phyloP scores from a whole-genome alignment of 495 filamentous ascomycete species.

The Neurospora cerealis region DNA sequence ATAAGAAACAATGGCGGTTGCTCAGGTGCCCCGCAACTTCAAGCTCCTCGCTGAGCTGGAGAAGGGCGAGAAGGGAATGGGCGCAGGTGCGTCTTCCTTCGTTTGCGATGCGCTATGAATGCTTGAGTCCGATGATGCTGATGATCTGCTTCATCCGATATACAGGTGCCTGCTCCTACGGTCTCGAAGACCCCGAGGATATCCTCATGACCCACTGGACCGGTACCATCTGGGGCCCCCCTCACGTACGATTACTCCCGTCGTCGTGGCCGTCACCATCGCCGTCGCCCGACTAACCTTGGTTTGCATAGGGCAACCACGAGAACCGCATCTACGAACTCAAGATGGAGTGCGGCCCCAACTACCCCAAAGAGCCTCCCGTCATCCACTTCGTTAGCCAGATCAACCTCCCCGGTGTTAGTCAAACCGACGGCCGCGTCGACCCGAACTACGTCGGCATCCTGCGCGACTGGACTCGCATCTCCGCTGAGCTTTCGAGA shows the following conservation, averaged over 20 bases:
- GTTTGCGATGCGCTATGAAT: background rate
- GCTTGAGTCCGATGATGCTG: background rate
- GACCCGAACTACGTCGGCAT: slow-evolving; percentile 75
- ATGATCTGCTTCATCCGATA: background rate
- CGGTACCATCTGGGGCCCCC: slow-evolving; percentile 91
- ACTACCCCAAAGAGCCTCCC: slow-evolving; percentile 84
- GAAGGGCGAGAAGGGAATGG: slow-evolving; percentile 95
- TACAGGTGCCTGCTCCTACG: slow-evolving; percentile 91
- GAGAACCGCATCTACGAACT: slow-evolving; percentile 98
- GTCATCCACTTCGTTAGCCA: slow-evolving; percentile 82
- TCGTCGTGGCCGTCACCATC: background rate
- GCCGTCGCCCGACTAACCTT: slow-evolving; percentile 3
- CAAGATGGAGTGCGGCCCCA: slow-evolving; percentile 87
- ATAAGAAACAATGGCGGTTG: slow-evolving; percentile 37
- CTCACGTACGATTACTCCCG: slow-evolving; percentile 54
- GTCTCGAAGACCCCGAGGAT: slow-evolving; percentile 88
- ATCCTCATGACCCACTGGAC: slow-evolving; percentile 98
- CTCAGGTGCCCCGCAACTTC: slow-evolving; percentile 92
- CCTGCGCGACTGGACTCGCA: slow-evolving; percentile 78
- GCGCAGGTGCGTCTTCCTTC: slow-evolving; percentile 56
- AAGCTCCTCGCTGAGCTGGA: slow-evolving; percentile 93
- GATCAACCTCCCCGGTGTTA: slow-evolving; percentile 93
- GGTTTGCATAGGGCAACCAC: slow-evolving; percentile 64
- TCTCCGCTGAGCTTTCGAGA: slow-evolving; percentile 68
- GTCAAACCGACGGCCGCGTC: slow-evolving; percentile 67